Evolutionary conservation across 139 green algal species (phyloP).

Genomic region (Parachlorella kessleri): DNA sequence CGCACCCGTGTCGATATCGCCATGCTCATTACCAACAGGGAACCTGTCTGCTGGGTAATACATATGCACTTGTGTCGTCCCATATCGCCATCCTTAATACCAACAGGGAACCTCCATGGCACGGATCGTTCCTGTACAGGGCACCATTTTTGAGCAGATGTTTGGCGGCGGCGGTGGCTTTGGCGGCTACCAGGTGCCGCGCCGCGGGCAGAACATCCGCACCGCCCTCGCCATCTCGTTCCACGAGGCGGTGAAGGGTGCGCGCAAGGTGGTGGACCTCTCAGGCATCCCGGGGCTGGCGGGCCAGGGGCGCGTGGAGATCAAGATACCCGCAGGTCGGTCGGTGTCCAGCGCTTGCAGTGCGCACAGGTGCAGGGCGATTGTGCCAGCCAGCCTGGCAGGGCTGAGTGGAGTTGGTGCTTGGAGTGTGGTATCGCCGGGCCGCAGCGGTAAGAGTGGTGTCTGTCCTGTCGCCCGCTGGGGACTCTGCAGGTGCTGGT

Average conservation of each 20-base stretch:
- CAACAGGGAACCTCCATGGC: conserved; percentile 33
- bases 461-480: too few species aligned
- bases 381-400: too few species aligned
- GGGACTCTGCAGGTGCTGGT: too few species aligned
- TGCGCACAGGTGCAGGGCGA: too few species aligned
- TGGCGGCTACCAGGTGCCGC: conserved; percentile 5
- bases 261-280: conserved; percentile 39
- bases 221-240: conserved; percentile 43
- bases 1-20: too few species aligned
- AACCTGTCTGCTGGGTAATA: too few species aligned
- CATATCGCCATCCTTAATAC: too few species aligned
- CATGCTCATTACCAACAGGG: background rate
- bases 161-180: conserved; percentile 16
- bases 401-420: background rate
- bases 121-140: conserved; percentile 2
- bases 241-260: conserved; percentile 66
- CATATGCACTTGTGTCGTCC: too few species aligned
- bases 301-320: conserved; percentile 38
- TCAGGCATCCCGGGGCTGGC: conserved; percentile 28
- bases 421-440: too few species aligned
- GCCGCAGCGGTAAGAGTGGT: too few species aligned
- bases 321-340: conserved; percentile 62
- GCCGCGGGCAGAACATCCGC: conserved; percentile 25
- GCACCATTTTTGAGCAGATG: conserved; percentile 31
- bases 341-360: too few species aligned